phyloP scores from a whole-genome alignment of 2,329 filamentous ascomycete species.

The Exophiala lecanii-corni region DNA sequence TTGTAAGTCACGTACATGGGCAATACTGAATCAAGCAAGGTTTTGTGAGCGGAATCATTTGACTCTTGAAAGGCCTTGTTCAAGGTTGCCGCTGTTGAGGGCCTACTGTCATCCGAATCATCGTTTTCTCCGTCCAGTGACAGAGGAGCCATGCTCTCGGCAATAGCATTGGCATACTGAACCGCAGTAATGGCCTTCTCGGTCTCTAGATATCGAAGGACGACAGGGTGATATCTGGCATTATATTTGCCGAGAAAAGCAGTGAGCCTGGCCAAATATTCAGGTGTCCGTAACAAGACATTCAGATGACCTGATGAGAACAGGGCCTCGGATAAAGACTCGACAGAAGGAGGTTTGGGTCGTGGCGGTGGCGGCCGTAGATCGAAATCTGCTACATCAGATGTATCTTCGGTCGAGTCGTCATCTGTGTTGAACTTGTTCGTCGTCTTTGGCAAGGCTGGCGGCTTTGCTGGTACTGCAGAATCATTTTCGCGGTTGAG shows the following conservation, averaged over 20 bases:
- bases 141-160: conserved; percentile 30
- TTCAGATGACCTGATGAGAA: conserved; percentile 42
- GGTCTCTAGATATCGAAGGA: conserved; percentile 37
- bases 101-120: conserved; percentile 1
- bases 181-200: conserved; percentile 41
- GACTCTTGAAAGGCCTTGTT: conserved; percentile 36
- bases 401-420: conserved; percentile 4
- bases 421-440: conserved; percentile 7
- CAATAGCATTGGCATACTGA: conserved; percentile 43
- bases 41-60: conserved; percentile 30
- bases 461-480: neutral
- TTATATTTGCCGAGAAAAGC: conserved; percentile 38
- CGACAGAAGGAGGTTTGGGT: conserved; percentile 30
- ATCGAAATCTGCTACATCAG: conserved; percentile 30
- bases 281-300: conserved; percentile 36
- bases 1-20: conserved; percentile 41
- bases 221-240: conserved; percentile 31
- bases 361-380: conserved; percentile 38
- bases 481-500: neutral
- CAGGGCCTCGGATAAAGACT: conserved; percentile 35
- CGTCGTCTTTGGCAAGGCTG: conserved; percentile 6
- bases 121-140: conserved; percentile 23
- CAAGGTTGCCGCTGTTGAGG: conserved; percentile 31
- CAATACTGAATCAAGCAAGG: conserved; percentile 38
- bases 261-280: conserved; percentile 33